Percentiles rank a stretch among this genome's conserved stretches.
These are phyloP conservation scores for Aureobasidium musti DNA, from an alignment of 2,329 filamentous ascomycete species.

Conservation along the genomic window DNA sequence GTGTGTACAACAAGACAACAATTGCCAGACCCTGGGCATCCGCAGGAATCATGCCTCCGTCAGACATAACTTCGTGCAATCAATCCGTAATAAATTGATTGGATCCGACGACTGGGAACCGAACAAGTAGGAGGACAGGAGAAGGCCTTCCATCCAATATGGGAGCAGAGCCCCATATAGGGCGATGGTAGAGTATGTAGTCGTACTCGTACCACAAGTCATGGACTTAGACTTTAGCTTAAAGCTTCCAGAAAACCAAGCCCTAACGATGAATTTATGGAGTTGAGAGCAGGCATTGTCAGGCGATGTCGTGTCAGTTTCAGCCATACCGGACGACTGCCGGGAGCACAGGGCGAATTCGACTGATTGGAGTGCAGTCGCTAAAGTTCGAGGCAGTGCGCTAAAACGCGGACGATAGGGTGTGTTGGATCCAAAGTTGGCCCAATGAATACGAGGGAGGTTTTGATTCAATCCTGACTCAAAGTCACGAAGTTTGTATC, in stretches of 20 bases:
- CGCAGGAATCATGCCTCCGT: constrained; percentile 19
- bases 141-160: constrained; percentile 5
- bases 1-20: constrained; percentile 9
- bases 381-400: not conserved
- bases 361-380: not conserved
- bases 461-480: not conserved
- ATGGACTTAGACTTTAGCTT: not conserved
- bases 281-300: not conserved
- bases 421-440: not conserved
- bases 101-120: not conserved
- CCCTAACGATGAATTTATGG: not conserved
- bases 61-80: constrained; percentile 11
- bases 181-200: not conserved
- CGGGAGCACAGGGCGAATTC: not conserved
- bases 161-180: constrained; percentile 15
- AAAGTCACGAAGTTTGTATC: not conserved
- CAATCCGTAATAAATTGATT: not conserved
- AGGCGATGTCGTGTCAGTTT: constrained; percentile 8
- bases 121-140: not conserved
- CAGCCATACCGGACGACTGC: no score
- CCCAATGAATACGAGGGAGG: not conserved
- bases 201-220: constrained; percentile 14
- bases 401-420: not conserved
- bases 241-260: constrained; percentile 5
- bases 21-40: constrained; percentile 20